Evolutionary conservation across 768 basidiomycete species (phyloP).

Genomic region (Tephrocybe sp.): DNA sequence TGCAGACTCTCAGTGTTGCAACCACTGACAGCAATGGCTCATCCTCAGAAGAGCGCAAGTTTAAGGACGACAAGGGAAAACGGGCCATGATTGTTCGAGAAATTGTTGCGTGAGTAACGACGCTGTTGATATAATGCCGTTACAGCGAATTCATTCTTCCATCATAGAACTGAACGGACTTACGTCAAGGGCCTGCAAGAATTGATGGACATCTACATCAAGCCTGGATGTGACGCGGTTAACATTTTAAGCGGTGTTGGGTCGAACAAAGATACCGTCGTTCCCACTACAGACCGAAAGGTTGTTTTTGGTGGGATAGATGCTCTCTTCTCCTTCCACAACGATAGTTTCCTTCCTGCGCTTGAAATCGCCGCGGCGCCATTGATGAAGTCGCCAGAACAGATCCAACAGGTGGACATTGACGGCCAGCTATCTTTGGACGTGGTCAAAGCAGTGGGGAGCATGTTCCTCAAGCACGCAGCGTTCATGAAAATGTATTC

Average conservation of each 20-base stretch:
- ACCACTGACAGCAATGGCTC: conserved; percentile 77
- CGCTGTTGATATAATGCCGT: conserved; percentile 6
- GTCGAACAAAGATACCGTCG: conserved; percentile 77
- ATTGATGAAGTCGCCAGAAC: conserved; percentile 50
- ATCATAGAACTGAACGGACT: conserved; percentile 84
- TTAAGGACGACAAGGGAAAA: conserved; percentile 88
- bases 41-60: conserved; percentile 72
- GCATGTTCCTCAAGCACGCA: conserved; percentile 90
- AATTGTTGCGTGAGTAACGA: conserved; percentile 76
- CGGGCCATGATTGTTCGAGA: conserved; percentile 84
- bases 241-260: conserved; percentile 70
- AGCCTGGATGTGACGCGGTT: conserved; percentile 71
- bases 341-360: conserved; percentile 89
- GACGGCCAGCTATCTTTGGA: conserved; percentile 73
- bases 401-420: conserved; percentile 53
- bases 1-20: conserved; percentile 72
- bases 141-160: neutral
- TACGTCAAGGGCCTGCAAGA: conserved; percentile 95
- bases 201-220: conserved; percentile 93
- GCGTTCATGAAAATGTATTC: conserved; percentile 99
- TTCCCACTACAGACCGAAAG: conserved; percentile 84
- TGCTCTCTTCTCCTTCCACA: conserved; percentile 88
- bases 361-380: conserved; percentile 77
- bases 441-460: conserved; percentile 80
- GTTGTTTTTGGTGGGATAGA: conserved; percentile 93